Evolutionary conservation across 257 asterid species (phyloP), one percentile per base, ranked within the genome.

Genomic region (Agastache rugosa): DNA sequence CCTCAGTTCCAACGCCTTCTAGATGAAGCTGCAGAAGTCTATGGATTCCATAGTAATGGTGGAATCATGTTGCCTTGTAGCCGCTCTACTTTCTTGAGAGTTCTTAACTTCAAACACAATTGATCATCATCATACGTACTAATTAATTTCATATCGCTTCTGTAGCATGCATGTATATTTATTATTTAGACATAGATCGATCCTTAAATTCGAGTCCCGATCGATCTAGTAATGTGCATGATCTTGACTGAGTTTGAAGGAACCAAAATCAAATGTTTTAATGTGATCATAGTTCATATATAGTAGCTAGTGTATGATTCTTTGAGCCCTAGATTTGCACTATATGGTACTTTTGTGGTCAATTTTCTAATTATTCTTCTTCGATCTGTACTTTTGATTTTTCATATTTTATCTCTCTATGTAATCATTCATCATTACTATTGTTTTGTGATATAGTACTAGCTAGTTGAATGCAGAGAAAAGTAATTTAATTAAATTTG

Each of bases 41-140:
- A 78, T 78, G 96, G 96, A 61, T 91, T 83, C 48, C 76, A 55
- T 8, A 56, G 50, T 34, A 76, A 71, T 48, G 85, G 80, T 34
- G 79, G 88, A 51, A 89, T 89, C 72, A 63, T 82, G 27, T 74
- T 91, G 74, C 97, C 97, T 11, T 91, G 97, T 64, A 74, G 70
- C 19, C 81, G 42, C 35, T 77, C 89, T 35, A 82, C 87, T 71
- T 89, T 89, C 65, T 74, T 22, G 3, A 82, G 44, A 23, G 78
- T 71, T 35, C 7, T 72, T 22, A 54, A 77, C 59, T 51, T 39
- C 70, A 41, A 31, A 14, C 53, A 35, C 4, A 11, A 31, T 31
- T 31, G 35, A 31, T 31, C n/a, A n/a, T n/a, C n/a, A n/a, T n/a
- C n/a, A n/a, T n/a, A n/a, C n/a, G n/a, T n/a, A n/a, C n/a, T n/a